Conservation (phyloP, 2,329 filamentous ascomycete genomes). For the Zasmidium citrigriseum region DNA sequence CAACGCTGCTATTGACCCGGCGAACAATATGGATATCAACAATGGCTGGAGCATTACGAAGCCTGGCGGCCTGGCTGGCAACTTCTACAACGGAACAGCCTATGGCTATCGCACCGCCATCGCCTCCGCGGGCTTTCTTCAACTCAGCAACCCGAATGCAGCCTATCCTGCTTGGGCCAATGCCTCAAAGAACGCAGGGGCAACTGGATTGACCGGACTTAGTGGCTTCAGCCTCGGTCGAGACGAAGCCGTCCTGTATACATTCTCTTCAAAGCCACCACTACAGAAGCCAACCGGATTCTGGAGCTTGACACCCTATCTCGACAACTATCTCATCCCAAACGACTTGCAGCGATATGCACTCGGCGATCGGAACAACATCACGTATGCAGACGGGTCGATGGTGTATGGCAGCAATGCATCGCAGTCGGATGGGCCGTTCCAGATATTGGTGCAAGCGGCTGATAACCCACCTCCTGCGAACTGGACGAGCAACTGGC, state of each 20-base stretch:
- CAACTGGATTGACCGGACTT: neutral
- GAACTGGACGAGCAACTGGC: conserved; percentile 26
- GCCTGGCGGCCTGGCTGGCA: conserved; percentile 2
- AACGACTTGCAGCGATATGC: conserved; percentile 18
- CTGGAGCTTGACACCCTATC: conserved; percentile 27
- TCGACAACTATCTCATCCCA: conserved; percentile 18
- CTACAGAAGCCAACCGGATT: conserved; percentile 17
- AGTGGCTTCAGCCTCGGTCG: conserved; percentile 6
- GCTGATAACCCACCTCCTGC: conserved; percentile 18
- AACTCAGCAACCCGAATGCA: conserved; percentile 8
- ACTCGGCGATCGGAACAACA: conserved; percentile 23
- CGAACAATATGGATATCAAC: conserved; percentile 2
- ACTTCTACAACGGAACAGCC: conserved; percentile 14
- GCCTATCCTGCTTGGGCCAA: conserved; percentile 20
- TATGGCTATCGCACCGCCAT: conserved; percentile 12
- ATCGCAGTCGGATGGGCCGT: conserved; percentile 2
- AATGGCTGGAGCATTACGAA: conserved; percentile 16
- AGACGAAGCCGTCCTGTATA: conserved; percentile 18
- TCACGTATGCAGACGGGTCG: conserved; percentile 17
- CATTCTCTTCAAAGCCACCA: conserved; percentile 22
- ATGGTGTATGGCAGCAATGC: conserved; percentile 15
- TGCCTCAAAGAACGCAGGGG: conserved; percentile 1
- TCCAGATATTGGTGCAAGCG: conserved; percentile 21
- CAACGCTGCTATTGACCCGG: neutral
- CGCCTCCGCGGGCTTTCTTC: conserved; percentile 6